Percentiles rank a stretch among this genome's conserved stretches.
Conservation (phyloP, 257 asterid genomes). For the Datura wrightii region DNA sequence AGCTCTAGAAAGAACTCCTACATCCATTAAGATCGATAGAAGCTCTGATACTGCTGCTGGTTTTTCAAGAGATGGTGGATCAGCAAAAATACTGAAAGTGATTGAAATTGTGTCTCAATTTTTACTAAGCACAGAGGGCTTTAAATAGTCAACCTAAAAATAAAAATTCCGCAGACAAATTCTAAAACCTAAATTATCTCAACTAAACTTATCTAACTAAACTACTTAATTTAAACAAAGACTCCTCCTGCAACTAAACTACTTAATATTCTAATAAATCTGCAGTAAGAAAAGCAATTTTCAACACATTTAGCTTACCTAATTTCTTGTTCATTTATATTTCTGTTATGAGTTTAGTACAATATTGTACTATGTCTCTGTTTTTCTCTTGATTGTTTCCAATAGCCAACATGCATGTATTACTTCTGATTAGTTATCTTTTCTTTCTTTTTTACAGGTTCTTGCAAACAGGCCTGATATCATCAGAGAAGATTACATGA, state of each 20-base stretch:
- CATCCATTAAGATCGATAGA: not conserved
- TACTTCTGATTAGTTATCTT: not conserved
- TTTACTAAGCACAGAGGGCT: not conserved
- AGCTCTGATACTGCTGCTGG: not conserved
- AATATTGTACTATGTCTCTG: not conserved
- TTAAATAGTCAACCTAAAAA: not conserved
- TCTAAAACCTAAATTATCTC: not conserved
- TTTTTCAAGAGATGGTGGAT: not conserved
- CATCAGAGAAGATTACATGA: conserved; percentile 98
- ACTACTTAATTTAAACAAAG: not conserved
- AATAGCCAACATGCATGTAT: not conserved
- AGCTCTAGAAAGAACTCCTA: not conserved
- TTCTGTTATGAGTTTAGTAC: not conserved
- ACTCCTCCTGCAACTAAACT: not conserved
- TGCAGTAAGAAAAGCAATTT: not conserved
- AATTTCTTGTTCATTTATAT: not conserved
- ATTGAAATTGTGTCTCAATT: not conserved
- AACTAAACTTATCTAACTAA: not conserved
- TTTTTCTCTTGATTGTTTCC: not conserved
- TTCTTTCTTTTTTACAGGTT: conserved; percentile 55
- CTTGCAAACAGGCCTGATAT: conserved; percentile 99
- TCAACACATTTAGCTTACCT: not conserved
- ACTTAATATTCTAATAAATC: not conserved
- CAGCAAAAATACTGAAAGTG: not conserved
- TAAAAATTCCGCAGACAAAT: not conserved